phyloP scores from a whole-genome alignment of 2,329 filamentous ascomycete genomes.

The Arthrobotrys pseudoclavata region DNA sequence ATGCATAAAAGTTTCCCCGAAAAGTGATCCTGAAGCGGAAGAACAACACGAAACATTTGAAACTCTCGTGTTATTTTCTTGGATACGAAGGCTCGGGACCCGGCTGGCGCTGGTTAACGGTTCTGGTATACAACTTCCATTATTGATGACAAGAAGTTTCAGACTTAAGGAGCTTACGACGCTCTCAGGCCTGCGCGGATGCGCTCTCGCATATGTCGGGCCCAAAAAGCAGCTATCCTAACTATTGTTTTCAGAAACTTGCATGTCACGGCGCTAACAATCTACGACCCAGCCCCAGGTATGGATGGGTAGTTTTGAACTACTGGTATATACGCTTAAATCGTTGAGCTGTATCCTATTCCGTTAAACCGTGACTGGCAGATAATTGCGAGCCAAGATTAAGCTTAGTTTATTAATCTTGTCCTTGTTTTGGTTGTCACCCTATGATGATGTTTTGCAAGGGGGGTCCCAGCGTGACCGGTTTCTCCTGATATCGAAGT shows the following conservation, averaged over 20 bases:
- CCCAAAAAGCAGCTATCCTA: not conserved
- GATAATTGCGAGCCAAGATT: constrained; percentile 17
- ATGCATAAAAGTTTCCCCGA: too few relatives aligned
- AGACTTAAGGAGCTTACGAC: constrained; percentile 10
- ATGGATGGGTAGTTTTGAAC: not conserved
- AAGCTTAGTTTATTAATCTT: constrained; percentile 15
- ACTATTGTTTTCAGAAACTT: not conserved
- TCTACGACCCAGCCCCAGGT: not conserved
- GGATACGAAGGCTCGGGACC: not conserved
- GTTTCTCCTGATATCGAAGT: not conserved
- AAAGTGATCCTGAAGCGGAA: not conserved
- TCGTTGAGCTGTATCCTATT: not conserved
- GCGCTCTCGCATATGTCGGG: constrained; percentile 12
- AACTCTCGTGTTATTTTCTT: constrained; percentile 34
- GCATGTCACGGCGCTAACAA: constrained; percentile 9
- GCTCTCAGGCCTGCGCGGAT: constrained; percentile 2
- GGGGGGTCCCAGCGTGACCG: not conserved
- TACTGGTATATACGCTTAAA: not conserved
- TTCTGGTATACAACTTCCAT: not conserved
- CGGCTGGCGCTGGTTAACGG: not conserved
- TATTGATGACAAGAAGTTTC: not conserved
- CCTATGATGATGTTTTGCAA: constrained; percentile 4
- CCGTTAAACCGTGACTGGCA: not conserved
- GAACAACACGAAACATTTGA: constrained; percentile 17
- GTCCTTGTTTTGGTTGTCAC: not conserved